Base-by-base conservation (phyloP, 2,329 filamentous ascomycete species). In the Colletotrichum endophyticum region DNA sequence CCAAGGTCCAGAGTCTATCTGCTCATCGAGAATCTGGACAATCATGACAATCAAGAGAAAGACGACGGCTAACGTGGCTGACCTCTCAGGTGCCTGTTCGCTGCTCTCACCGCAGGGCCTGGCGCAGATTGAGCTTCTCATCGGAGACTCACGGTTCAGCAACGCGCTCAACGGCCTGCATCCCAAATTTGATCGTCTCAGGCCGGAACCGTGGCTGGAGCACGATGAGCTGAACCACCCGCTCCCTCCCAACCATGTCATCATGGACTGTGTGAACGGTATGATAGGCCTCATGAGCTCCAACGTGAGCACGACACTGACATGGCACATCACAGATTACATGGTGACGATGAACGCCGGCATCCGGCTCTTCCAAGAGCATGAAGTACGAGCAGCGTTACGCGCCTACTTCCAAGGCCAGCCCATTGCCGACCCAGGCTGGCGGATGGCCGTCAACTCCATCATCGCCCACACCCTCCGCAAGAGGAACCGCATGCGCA, bases 191-290 rank as follows among this genome's bases (percentile, higher is more conserved):
- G 2, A n/a, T n/a, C 22, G 27, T 12, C n/a, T 57, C 22, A 27
- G 39, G 15, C 12, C 16, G 5, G 53, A 63, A 27, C 73, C 73
- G 32, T 76, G 36, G 25, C 25, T 76, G 19, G 57, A 63, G 9
- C 73, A 27, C 8, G 39, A 34, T n/a, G 70, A 76, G 16, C 22
- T 57, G 12, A 73, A 73, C 22, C 39, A 76, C 28, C 73, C 73
- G 53, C 70, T 76, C 12, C 73, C 73, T 66, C 64, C 73, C 12
- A 61, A 76, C 28, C 73, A 73, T 63, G 70, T 76, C 12, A 76
- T 76, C 16, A 69, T 76, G 70, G 73, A 76, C 28, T 76, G 70
- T 12, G 57, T 76, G 16, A 73, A 76, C 15, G 73, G 73, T 76
- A 34, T 22, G 44, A 66, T 32, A n/a, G 7, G n/a, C 12, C 28